Base-by-base conservation (phyloP, 805 yeast genomes). In the Sporopachydermia lactativora region DNA sequence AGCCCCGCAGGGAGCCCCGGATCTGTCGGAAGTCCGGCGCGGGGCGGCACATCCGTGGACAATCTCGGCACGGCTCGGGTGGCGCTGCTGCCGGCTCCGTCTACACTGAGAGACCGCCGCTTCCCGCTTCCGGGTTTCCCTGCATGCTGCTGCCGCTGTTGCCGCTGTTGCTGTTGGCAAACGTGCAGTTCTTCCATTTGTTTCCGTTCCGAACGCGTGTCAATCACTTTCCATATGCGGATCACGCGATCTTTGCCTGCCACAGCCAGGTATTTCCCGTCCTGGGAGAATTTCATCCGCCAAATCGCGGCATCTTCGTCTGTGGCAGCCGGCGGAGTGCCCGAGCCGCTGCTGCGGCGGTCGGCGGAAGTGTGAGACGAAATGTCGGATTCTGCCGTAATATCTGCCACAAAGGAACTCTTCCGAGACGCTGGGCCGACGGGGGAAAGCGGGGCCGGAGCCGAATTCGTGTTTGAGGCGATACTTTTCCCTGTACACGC, bases 201-300 rank as follows among this genome's bases (percentile, higher is more conserved):
- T 52, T 54, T 45, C 68, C 77, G 45, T 73, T 57, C 47, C 94
- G 61, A 48, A 82, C 88, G 79, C 0, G 86, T 73, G 3, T 82
- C 64, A 0, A 85, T 72, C 3, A 83, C 94, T 55, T 82, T 77
- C 92, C 94, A 86, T 3, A 86, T 62, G 40, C 75, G 64, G 11
- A 88, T 66, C 1, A 66, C 57, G 3, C 79, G 69, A 52, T 82
- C 86, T 49, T 81, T 74, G 15, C 95, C 94, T 0, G 89, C 95
- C 2, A 81, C 72, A 0, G 95, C 95, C 50, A 88, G 58, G 54
- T 68, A 84, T 56, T 74, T 77, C 6, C 96, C 96, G 58, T 88
- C 94, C 8, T 58, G 57, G 43, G 82, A 76, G 58, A 88, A 88
- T 49, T 74, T 71, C 62, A 81, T 63, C 5, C 74, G 71, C 71